Evolutionary conservation across 2,329 filamentous ascomycete species (phyloP).

Genomic region (Coniella vitis): DNA sequence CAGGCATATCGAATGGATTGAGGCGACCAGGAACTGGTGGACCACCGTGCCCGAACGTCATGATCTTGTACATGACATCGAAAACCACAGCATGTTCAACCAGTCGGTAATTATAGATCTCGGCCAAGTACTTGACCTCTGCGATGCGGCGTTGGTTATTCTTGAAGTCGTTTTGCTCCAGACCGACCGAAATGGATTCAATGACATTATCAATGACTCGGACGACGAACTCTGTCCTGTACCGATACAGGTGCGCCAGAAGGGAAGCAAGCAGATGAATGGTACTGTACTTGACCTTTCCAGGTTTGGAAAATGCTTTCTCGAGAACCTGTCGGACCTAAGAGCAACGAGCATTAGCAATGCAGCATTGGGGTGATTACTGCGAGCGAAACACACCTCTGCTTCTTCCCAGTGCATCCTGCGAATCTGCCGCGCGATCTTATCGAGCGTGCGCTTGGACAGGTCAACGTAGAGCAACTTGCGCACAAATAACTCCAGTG

Average conservation of each 20-base stretch:
- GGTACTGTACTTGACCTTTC: slow-evolving; percentile 96
- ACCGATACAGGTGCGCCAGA: slow-evolving; percentile 79
- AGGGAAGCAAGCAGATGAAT: slow-evolving; percentile 90
- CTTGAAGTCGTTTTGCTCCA: slow-evolving; percentile 96
- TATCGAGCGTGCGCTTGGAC: slow-evolving; percentile 89
- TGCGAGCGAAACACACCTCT: slow-evolving; percentile 46
- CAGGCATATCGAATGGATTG: slow-evolving; percentile 76
- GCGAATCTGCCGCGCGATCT: slow-evolving; percentile 87
- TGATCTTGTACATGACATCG: slow-evolving; percentile 87
- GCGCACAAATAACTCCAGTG: slow-evolving; percentile 85
- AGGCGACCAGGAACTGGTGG: slow-evolving; percentile 71
- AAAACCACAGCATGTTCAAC: slow-evolving; percentile 93
- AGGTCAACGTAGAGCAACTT: slow-evolving; percentile 91
- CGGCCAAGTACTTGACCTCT: slow-evolving; percentile 92
- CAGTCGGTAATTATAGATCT: slow-evolving; percentile 97
- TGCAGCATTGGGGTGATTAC: slow-evolving; percentile 14
- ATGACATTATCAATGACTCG: slow-evolving; percentile 87
- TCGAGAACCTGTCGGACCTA: slow-evolving; percentile 54
- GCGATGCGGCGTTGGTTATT: slow-evolving; percentile 92
- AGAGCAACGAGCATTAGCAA: neutral
- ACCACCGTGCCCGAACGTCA: slow-evolving; percentile 87
- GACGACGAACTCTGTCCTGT: slow-evolving; percentile 86
- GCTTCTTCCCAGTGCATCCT: slow-evolving; percentile 96
- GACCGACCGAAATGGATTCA: slow-evolving; percentile 77
- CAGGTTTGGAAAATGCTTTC: slow-evolving; percentile 92